Conservation (phyloP, 345 rosid species). For the Ailanthus altissimus region DNA sequence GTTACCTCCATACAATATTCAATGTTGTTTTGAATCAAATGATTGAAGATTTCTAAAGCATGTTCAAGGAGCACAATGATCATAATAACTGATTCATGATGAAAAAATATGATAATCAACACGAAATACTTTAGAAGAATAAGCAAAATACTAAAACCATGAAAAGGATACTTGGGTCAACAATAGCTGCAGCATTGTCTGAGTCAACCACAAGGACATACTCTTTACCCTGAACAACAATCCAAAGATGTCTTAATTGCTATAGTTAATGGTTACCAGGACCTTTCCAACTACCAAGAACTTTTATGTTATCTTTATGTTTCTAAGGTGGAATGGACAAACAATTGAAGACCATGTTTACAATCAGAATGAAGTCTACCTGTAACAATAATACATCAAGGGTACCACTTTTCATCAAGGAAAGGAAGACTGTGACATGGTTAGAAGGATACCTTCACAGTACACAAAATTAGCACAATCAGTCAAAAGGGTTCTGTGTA, state of each 20-base stretch:
- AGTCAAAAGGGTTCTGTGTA: not conserved
- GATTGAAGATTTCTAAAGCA: slow-evolving; percentile 52
- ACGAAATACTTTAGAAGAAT: not conserved
- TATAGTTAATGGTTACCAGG: not conserved
- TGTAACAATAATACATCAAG: slow-evolving; percentile 49
- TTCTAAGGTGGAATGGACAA: not conserved
- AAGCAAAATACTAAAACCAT: slow-evolving; percentile 19
- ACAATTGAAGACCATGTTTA: not conserved
- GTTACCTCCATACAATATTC: slow-evolving; percentile 67
- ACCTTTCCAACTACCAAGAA: not conserved
- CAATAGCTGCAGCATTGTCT: slow-evolving; percentile 36
- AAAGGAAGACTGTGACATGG: slow-evolving; percentile 35
- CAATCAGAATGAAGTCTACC: slow-evolving; percentile 33
- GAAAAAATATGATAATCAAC: not conserved
- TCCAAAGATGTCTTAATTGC: not conserved
- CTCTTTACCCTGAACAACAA: slow-evolving; percentile 61
- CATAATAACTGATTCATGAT: not conserved
- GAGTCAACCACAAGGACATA: slow-evolving; percentile 45
- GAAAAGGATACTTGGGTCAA: slow-evolving; percentile 62
- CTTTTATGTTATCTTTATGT: not conserved
- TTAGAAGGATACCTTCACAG: slow-evolving; percentile 43
- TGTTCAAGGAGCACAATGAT: slow-evolving; percentile 39
- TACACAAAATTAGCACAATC: slow-evolving; percentile 1
- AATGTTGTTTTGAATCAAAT: slow-evolving; percentile 46
- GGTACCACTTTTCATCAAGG: slow-evolving; percentile 45